Base-by-base conservation (phyloP, 2,329 filamentous ascomycete species). In the Aspergillus neoniger region DNA sequence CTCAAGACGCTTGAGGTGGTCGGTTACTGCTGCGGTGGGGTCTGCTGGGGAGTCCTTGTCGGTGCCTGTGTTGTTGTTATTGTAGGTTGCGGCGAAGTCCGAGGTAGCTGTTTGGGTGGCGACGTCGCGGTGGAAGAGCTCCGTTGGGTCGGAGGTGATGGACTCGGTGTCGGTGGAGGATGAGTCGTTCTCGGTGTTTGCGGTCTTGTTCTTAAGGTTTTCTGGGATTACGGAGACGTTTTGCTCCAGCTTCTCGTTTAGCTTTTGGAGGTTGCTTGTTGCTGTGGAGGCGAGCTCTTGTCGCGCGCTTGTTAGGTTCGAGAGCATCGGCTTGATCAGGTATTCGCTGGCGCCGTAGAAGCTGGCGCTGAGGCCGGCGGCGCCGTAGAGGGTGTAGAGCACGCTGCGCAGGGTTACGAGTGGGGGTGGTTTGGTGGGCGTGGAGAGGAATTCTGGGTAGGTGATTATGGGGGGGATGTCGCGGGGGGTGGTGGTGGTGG, bases 361-460 rank as follows among this genome's bases (percentile, higher is more conserved):
- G 14, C 80, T 79, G 3, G 85, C 81, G 19, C 83, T 82, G 5
- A 86, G 69, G 3, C 83, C 85, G 9, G 82, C 82, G 10, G 84
- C 79, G 19, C 81, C 77, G 64, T 88, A 88, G 57, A 84, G 75
- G 2, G 85, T 84, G 65, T 81, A 85, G 32, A 85, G 69, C 4
- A 88, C 75, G 36, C 81, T 81, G n/a, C 76, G 74, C 53, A 85
- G 79, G 6, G 85, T 87, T 32, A 88, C 82, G 17, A 88, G 79
- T 0, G 86, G 86, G 14, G 86, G 84, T 9, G 84, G 84, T 64
- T 85, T 85, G 63, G 81, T 77, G 9, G 85, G 78, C 62, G 86
- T 80, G 48, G 85, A 77, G 43, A 88, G 81, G 67, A 88, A 88
- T 71, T 89, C 86, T 4, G 86, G 86, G 68, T 89, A 89, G 49